Evolutionary conservation across 345 rosid species (phyloP).

Genomic region (Triadica sebifera): DNA sequence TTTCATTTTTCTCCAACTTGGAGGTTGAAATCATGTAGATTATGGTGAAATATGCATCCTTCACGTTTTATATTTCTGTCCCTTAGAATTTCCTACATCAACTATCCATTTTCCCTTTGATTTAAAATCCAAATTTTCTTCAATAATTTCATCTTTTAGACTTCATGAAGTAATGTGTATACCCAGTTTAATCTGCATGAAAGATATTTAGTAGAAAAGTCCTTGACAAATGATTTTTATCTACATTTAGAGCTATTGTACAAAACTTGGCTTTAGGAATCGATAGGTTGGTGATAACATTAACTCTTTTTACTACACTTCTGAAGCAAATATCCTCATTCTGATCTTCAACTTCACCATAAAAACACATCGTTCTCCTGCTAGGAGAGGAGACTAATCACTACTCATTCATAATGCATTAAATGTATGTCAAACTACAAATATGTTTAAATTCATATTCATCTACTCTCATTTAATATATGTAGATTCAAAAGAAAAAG

Average conservation of each 20-base stretch:
- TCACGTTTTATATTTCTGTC: background rate
- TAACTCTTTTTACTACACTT: background rate
- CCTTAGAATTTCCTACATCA: background rate
- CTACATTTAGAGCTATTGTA: background rate
- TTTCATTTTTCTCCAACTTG: background rate
- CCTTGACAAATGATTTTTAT: background rate
- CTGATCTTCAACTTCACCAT: background rate
- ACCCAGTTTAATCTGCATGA: background rate
- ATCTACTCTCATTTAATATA: background rate
- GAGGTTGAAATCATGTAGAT: background rate
- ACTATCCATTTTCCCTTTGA: background rate
- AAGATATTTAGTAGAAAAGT: background rate
- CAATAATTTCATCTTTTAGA: background rate
- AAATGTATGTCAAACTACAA: background rate
- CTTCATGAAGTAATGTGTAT: too few relatives aligned
- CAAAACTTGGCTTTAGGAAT: background rate
- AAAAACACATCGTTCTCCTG: background rate
- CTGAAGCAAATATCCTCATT: background rate
- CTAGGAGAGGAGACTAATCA: background rate
- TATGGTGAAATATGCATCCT: background rate
- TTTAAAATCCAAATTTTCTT: background rate
- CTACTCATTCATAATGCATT: background rate
- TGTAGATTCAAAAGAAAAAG: constrained; percentile 87
- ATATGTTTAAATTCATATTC: background rate
- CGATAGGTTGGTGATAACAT: background rate